Base-by-base conservation (phyloP, 345 rosid species). In the Hibiscus trionum region DNA sequence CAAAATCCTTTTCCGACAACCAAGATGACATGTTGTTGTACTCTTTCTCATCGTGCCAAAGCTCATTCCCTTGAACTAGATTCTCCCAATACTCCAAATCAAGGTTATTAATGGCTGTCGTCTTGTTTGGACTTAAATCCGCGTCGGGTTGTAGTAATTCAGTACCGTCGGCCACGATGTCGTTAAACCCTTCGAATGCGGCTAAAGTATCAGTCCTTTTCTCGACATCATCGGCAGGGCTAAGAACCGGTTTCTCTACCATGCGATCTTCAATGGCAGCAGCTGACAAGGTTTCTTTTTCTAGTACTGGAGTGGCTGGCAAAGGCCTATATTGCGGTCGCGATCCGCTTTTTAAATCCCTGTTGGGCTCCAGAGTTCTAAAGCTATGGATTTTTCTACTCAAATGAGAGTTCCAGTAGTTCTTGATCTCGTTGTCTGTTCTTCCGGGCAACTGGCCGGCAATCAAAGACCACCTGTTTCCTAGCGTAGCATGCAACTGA, bases 391-490 rank as follows among this genome's bases (percentile, higher is more conserved):
- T 71, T 77, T 82, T 83, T 33, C 90, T 76, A 46, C 88, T 81
- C 76, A 88, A 66, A 57, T 86, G 90, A 27, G 90, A 85, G 70
- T 86, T 88, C 93, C 93, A 88, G 71, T 88, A 82, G 66, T 88
- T 86, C 72, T 88, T 88, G 24, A 88, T 86, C 75, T 86, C 93
- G 62, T 88, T 88, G 70, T 88, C 93, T 24, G 93, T 88, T 80
- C 93, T 81, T 62, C 93, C 93, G 1, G 90, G 85, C 24, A 88
- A 76, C 68, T 85, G 76, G 27, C 81, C 76, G 9, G 93, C 93
- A 72, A 88, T 86, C 72, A 83, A 57, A 4, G 93, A 86, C 90
- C 90, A 88, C 76, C 90, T 88, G 79, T 93, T 93, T 11, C 98
- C 97, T 73, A 91, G 52, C 21, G 93, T 73, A 24, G 93, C 80